Evolutionary conservation across 208 protist species (phyloP), one percentile per base, ranked within the genome.

Genomic region (Strigomonas culicis): DNA sequence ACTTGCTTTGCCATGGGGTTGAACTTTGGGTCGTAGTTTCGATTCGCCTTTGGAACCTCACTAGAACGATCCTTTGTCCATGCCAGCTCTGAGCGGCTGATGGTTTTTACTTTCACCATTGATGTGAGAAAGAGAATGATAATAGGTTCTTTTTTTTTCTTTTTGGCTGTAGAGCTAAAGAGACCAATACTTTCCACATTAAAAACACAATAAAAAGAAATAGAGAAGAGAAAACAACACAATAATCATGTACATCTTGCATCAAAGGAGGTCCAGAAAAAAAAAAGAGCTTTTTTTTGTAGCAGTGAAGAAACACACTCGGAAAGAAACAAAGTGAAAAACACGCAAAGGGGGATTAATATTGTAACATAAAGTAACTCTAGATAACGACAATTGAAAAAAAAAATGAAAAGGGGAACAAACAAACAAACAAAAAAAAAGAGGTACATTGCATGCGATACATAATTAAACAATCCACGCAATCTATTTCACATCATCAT

Each of bases 1-100:
- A 97, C 78, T 69, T 97, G 93, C 69, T 97, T 95, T 43, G 97
- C 92, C 84, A 98, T 98, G 4, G 97, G 95, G 70, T 98, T 98
- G 32, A 95, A 88, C 63, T 88, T 92, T 0, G 88, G 96, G 66
- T 98, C 92, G 63, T 92, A 87, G 63, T 98, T 98, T 25, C 96
- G 83, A 60, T 96, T 94, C 8, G 94, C 86, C 47, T 81, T 84
- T 0, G 84, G 79, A 19, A 98, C 80, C 36, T 98, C 97, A 0
- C 70, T 80, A n/a, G 76, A 75, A 36, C 90, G 80, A 67, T 96
- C 91, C 50, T 96, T 90, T 39, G 94, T 98, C 85, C 92, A 97
- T 58, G 98, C 93, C 59, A 90, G 72, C 70, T 88, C 81, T 4
- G 92, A 92, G 25, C 97, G 88, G 59, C 93, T 97, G 22, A 98